phyloP scores from a whole-genome alignment of 2,329 filamentous ascomycete genomes.

The Cercospora zeina region DNA sequence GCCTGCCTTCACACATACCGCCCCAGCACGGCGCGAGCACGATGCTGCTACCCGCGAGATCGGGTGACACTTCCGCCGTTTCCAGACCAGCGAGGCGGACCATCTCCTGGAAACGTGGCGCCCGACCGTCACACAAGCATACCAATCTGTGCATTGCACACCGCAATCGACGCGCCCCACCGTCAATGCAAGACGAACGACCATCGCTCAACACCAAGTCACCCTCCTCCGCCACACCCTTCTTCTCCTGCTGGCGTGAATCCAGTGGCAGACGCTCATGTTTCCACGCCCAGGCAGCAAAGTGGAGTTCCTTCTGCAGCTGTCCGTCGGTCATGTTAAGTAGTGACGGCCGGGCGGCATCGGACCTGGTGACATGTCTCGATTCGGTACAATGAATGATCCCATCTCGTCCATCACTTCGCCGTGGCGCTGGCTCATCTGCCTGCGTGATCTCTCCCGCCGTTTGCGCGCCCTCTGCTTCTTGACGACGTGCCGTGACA shows the following conservation, averaged over 20 bases:
- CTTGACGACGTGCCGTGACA: not conserved
- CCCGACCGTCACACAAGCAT: constrained; percentile 2
- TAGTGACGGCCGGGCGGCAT: constrained; percentile 4
- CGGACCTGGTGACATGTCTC: constrained; percentile 13
- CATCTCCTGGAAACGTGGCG: not conserved
- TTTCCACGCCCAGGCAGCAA: constrained; percentile 7
- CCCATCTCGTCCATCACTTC: not conserved
- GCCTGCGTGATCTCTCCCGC: not conserved
- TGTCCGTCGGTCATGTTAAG: constrained; percentile 14
- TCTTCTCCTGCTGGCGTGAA: not conserved
- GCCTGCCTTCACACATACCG: not conserved
- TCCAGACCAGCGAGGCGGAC: constrained; percentile 14
- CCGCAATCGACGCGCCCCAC: constrained; percentile 7
- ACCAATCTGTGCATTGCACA: constrained; percentile 3
- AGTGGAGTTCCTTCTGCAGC: constrained; percentile 14
- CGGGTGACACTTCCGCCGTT: constrained; percentile 20
- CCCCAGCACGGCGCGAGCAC: not conserved
- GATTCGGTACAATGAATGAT: constrained; percentile 10
- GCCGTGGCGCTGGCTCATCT: not conserved
- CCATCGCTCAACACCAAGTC: not conserved
- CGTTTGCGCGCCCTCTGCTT: not conserved
- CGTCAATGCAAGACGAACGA: constrained; percentile 1
- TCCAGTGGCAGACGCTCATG: not conserved
- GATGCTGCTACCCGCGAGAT: constrained; percentile 18
- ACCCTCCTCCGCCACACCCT: not conserved